phyloP scores from a whole-genome alignment of 805 yeast genomes.

The Nakazawaea laoshanensis region DNA sequence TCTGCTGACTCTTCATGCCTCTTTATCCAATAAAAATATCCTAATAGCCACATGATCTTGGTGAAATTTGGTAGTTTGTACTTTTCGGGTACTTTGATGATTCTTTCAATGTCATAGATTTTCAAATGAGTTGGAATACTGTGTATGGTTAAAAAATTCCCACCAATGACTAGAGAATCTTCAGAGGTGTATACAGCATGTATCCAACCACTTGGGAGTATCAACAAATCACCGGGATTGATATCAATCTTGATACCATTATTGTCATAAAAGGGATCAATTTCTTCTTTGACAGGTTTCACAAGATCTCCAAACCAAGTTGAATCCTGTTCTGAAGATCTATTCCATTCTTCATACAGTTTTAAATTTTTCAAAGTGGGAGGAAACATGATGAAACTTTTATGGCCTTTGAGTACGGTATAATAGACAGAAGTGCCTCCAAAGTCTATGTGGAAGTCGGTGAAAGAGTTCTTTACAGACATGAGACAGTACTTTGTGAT shows the following conservation, averaged over 20 bases:
- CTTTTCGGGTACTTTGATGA: conserved; percentile 64
- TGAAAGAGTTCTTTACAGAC: conserved; percentile 74
- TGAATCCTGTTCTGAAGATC: conserved; percentile 49
- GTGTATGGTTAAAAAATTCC: conserved; percentile 67
- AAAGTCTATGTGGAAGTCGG: conserved; percentile 89
- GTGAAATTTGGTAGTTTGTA: conserved; percentile 76
- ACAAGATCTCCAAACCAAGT: conserved; percentile 55
- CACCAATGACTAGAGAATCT: conserved; percentile 81
- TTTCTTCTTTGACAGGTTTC: conserved; percentile 8
- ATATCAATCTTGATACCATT: conserved; percentile 24
- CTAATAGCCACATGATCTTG: conserved; percentile 61
- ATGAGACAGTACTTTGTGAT: conserved; percentile 75
- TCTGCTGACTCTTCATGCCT: conserved; percentile 12
- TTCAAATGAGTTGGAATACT: conserved; percentile 56
- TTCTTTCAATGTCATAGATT: conserved; percentile 53
- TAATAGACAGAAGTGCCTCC: conserved; percentile 91
- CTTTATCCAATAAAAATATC: conserved; percentile 28
- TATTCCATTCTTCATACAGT: conserved; percentile 67
- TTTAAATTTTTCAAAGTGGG: conserved; percentile 59
- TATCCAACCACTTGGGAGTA: conserved; percentile 90
- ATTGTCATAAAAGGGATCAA: conserved; percentile 21
- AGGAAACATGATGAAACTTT: conserved; percentile 70
- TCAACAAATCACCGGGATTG: conserved; percentile 60
- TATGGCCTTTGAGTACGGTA: conserved; percentile 68
- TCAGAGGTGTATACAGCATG: conserved; percentile 81